phyloP scores from a whole-genome alignment of 2,329 filamentous ascomycete species.

The Coleophoma cylindrospora region DNA sequence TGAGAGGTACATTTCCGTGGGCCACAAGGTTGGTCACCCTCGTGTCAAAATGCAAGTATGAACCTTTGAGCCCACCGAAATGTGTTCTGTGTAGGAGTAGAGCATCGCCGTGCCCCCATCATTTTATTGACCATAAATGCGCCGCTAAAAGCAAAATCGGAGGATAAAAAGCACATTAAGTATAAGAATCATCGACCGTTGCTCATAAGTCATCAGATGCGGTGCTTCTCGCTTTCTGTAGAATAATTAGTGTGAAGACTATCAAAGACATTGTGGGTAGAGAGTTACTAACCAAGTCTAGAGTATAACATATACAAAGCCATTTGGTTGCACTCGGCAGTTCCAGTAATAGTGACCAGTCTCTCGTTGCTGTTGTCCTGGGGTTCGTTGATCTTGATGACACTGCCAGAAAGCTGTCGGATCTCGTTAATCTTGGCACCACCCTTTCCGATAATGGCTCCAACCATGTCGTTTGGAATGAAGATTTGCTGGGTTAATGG shows the following conservation, averaged over 20 bases:
- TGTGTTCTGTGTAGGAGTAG: too few species aligned
- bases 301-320: conserved; percentile 99
- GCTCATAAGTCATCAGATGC: conserved; percentile 41
- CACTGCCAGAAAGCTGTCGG: conserved; percentile 89
- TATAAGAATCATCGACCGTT: background rate
- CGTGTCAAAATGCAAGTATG: too few species aligned
- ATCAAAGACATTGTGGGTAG: background rate
- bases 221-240: conserved; percentile 72
- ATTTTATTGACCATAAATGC: conserved; percentile 1
- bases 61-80: too few species aligned
- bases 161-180: background rate
- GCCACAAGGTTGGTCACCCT: too few species aligned
- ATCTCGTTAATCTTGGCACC: conserved; percentile 99
- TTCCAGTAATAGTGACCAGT: conserved; percentile 94
- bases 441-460: conserved; percentile 97
- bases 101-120: background rate
- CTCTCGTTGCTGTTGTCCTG: conserved; percentile 99
- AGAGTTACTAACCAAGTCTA: conserved; percentile 67
- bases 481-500: conserved; percentile 97
- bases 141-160: conserved; percentile 1
- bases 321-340: conserved; percentile 98
- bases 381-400: conserved; percentile 99
- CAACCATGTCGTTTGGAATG: conserved; percentile 99
- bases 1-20: too few species aligned
- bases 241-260: conserved; percentile 2